Percentiles rank a stretch among this genome's conserved stretches.
Evolutionary conservation across 148 eudicot genomes (phyloP).

Genomic region (Cornus kousa): DNA sequence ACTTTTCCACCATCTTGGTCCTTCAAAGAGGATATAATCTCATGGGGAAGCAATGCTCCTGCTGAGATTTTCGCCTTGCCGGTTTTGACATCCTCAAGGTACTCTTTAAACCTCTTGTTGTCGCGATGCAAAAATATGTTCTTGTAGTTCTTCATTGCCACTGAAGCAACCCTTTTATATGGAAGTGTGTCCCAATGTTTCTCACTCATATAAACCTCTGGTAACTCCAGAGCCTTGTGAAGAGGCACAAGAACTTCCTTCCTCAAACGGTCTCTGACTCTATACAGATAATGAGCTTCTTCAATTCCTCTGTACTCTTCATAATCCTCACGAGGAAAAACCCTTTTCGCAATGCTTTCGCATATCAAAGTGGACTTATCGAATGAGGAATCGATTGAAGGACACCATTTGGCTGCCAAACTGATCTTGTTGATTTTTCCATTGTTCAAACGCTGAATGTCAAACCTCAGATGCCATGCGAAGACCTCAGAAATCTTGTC

Average conservation of each 20-base stretch:
- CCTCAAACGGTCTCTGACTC: constrained; percentile 22
- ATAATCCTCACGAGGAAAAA: constrained; percentile 33
- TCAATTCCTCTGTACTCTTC: constrained; percentile 3
- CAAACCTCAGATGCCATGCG: constrained; percentile 18
- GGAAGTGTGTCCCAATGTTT: constrained; percentile 36
- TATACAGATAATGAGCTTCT: no score
- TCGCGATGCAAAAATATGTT: constrained; percentile 28
- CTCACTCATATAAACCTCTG: constrained; percentile 45
- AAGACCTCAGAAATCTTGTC: constrained; percentile 25
- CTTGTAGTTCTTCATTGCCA: constrained; percentile 44
- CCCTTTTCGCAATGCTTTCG: constrained; percentile 24
- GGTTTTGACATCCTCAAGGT: constrained; percentile 35
- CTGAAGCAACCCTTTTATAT: constrained; percentile 43
- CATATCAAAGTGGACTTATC: constrained; percentile 29
- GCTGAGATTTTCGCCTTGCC: constrained; percentile 52
- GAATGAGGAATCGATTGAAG: constrained; percentile 24
- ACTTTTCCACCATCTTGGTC: constrained; percentile 23
- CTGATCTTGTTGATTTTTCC: constrained; percentile 20
- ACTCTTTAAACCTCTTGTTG: constrained; percentile 27
- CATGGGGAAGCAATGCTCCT: constrained; percentile 54
- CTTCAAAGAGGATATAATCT: constrained; percentile 26
- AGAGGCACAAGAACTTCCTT: constrained; percentile 58
- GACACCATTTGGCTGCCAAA: constrained; percentile 40
- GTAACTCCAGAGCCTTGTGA: constrained; percentile 36
- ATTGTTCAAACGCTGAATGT: constrained; percentile 15